Conservation (phyloP, 345 rosid genomes). For the Eucalyptus polyanthemos region DNA sequence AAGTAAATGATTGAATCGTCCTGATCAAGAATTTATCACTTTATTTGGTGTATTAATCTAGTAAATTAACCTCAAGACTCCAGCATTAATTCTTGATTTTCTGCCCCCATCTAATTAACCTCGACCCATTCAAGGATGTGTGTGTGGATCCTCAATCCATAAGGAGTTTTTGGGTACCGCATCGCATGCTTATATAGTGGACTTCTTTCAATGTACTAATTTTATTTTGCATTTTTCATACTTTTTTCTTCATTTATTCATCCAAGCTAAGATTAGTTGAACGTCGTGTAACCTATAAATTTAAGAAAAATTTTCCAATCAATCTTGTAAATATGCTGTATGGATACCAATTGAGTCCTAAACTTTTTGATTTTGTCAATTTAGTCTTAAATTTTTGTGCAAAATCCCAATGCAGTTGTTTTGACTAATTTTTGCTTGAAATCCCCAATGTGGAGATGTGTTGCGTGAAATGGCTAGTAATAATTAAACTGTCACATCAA, state of each 20-base stretch:
- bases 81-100: not conserved
- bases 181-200: not conserved
- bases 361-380: accelerated
- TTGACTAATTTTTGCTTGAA: not conserved
- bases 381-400: not conserved
- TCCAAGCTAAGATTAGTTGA: not conserved
- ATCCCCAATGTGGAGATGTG: not conserved
- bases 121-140: not conserved
- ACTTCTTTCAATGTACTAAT: not conserved
- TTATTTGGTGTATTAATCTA: not conserved
- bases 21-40: not conserved
- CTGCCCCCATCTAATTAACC: not conserved
- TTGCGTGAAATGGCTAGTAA: accelerated
- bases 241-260: not conserved
- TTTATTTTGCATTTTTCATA: not conserved
- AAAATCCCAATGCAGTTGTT: no score
- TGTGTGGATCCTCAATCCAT: not conserved
- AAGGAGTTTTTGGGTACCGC: not conserved
- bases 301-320: not conserved
- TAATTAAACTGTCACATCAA: accelerated
- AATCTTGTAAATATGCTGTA: accelerated
- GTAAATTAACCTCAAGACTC: not conserved
- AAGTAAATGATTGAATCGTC: not conserved
- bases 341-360: accelerated
- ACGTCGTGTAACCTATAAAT: not conserved